A percentile compares a stretch with the other conserved stretches of the same genome.
Conservation (phyloP, 2,329 filamentous ascomycete genomes). For the Aureobasidium sp. region DNA sequence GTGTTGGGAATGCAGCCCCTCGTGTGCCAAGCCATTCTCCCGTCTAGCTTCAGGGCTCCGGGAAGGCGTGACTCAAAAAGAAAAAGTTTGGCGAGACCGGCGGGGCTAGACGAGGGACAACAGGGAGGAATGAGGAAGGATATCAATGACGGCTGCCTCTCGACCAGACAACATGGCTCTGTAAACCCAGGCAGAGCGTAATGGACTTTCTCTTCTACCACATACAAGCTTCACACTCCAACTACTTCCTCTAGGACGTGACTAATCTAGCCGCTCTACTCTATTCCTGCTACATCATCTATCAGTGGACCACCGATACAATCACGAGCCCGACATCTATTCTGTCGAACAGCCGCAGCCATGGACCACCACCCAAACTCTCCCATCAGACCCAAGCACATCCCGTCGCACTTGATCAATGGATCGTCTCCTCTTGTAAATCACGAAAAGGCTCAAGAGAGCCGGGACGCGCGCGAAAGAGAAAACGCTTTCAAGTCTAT, state of each 20-base stretch:
- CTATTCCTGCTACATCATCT: neutral
- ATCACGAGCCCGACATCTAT: neutral
- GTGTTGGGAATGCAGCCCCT: conserved; percentile 3
- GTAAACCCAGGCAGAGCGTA: conserved; percentile 4
- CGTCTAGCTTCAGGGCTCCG: neutral
- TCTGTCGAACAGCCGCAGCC: conserved; percentile 2
- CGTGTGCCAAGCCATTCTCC: neutral
- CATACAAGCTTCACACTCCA: conserved; percentile 28
- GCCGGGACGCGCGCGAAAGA: conserved; percentile 45
- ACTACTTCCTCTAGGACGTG: conserved; percentile 26
- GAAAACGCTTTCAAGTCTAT: conserved; percentile 55
- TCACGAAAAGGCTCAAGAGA: conserved; percentile 31
- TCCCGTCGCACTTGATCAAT: conserved; percentile 52
- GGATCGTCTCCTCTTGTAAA: conserved; percentile 44
- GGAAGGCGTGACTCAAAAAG: conserved; percentile 11
- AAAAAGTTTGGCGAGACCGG: conserved; percentile 13
- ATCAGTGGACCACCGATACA: neutral
- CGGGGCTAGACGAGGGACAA: neutral
- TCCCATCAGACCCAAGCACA: conserved; percentile 35
- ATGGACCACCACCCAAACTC: conserved; percentile 40
- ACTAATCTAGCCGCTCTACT: neutral
- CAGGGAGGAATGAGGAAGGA: neutral
- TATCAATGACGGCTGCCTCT: neutral
- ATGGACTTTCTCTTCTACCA: conserved; percentile 33
- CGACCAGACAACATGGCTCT: neutral